phyloP scores from a whole-genome alignment of 305 asterid species.

The Ruellia speciosa region DNA sequence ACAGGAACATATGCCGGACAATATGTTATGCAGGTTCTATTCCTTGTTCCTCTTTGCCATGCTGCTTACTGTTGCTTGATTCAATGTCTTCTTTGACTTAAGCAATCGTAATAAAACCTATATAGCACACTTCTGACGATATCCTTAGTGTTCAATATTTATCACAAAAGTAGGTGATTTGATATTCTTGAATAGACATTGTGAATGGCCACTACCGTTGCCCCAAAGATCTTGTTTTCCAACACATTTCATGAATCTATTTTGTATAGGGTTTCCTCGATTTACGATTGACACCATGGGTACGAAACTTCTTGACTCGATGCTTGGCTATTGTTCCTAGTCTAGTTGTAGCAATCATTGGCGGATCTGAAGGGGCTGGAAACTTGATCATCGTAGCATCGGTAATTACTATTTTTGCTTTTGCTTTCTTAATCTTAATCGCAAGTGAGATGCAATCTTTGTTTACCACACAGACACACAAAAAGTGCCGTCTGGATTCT shows the following conservation, averaged over 20 bases:
- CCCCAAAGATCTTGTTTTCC: neutral
- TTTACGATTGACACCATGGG: conserved; percentile 84
- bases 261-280: conserved; percentile 79
- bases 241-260: neutral
- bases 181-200: conserved; percentile 3
- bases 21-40: conserved; percentile 83
- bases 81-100: neutral
- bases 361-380: conserved; percentile 88
- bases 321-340: conserved; percentile 92
- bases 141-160: too few relatives aligned
- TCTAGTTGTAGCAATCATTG: conserved; percentile 63
- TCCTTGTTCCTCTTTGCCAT: conserved; percentile 7
- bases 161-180: neutral
- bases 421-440: neutral
- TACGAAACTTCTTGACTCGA: conserved; percentile 73
- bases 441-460: too few relatives aligned
- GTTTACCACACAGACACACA: too few relatives aligned
- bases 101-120: neutral
- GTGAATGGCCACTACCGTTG: neutral
- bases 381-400: conserved; percentile 85
- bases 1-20: conserved; percentile 98
- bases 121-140: neutral
- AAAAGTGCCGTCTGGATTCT: too few relatives aligned
- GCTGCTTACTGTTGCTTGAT: neutral
- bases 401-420: conserved; percentile 34